Percentiles rank a stretch among this genome's conserved stretches.
phyloP scores from a whole-genome alignment of 495 filamentous ascomycete species.

The Neurospora sp. region DNA sequence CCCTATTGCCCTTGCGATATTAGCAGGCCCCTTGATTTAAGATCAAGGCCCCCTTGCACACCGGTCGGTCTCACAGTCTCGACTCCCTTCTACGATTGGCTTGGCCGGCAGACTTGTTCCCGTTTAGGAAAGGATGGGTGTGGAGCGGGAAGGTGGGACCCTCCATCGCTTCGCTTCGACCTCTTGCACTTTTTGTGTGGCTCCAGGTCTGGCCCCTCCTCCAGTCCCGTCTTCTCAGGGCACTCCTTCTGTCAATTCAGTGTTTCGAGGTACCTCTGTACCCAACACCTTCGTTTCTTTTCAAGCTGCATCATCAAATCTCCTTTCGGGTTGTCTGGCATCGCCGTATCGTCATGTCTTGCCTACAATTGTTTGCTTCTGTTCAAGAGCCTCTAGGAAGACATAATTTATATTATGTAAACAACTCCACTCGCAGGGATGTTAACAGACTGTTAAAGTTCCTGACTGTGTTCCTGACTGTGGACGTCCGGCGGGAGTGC shows the following conservation, averaged over 20 bases:
- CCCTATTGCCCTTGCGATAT: not conserved
- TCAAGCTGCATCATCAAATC: not conserved
- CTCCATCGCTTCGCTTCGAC: not conserved
- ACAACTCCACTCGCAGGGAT: not conserved
- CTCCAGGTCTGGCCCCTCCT: not conserved
- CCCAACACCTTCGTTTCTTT: not conserved
- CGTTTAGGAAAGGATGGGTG: not conserved
- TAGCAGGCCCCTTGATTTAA: not conserved
- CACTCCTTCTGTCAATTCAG: not conserved
- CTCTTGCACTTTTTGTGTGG: not conserved
- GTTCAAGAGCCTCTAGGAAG: not conserved
- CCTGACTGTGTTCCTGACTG: not conserved
- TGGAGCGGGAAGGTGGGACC: not conserved
- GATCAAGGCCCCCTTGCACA: not conserved
- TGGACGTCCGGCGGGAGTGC: not conserved
- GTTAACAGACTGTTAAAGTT: not conserved
- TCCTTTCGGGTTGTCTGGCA: not conserved
- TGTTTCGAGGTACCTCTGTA: not conserved
- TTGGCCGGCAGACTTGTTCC: not conserved
- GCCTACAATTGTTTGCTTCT: not conserved
- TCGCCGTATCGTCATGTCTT: not conserved
- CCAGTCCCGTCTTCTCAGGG: not conserved
- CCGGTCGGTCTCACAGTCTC: not conserved
- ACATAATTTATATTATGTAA: not conserved
- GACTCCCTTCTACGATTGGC: not conserved